Base-by-base conservation (phyloP, 78 protist species). In the Bigelowiella natans region DNA sequence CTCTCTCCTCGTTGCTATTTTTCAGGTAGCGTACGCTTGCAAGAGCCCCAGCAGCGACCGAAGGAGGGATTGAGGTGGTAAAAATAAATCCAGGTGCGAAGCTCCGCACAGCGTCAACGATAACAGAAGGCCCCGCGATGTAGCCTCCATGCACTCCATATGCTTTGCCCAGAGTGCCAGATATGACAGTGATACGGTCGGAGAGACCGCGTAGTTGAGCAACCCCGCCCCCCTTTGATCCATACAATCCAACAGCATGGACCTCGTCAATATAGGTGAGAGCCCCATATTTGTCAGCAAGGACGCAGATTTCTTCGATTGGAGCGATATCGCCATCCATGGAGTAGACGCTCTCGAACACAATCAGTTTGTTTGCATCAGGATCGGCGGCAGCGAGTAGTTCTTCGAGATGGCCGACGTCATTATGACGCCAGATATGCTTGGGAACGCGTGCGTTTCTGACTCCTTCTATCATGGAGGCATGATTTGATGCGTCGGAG, bases 211-310 rank as follows among this genome's bases (percentile, higher is more conserved):
- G 90, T 38, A 91, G 92, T 87, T 95, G 97, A 85, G 94, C 94
- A 26, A 95, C 95, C 31, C 98, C 98, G 0, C 96, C 96, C 63
- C 98, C 98, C 30, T 90, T 36, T 18, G 28, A 83, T 1, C 98
- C 98, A 83, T 96, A 96, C 90, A 97, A 36, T 18, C 97, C 98
- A 37, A 97, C 98, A 0, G 98, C 98, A 88, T 97, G 98, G 1
- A 97, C 98, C 91, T 97, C 98, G 85, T 97, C 98, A 39, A 95
- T 83, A 90, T 94, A 95, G 1, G 98, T 95, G 11, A 87, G 40
- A 1, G 98, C 98, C 30, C 95, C 95, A 94, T 95, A 94, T 90
- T 94, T 83, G 51, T 95, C 92, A 0, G 97, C 96, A 0, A 97
- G 64, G 11, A 94, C 96, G 85, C 96, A 92, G 40, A 97, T 94